A percentile compares a stretch with the other conserved stretches of the same genome.
Conservation (phyloP, 768 basidiomycete species). For the Amanita fuliginea region DNA sequence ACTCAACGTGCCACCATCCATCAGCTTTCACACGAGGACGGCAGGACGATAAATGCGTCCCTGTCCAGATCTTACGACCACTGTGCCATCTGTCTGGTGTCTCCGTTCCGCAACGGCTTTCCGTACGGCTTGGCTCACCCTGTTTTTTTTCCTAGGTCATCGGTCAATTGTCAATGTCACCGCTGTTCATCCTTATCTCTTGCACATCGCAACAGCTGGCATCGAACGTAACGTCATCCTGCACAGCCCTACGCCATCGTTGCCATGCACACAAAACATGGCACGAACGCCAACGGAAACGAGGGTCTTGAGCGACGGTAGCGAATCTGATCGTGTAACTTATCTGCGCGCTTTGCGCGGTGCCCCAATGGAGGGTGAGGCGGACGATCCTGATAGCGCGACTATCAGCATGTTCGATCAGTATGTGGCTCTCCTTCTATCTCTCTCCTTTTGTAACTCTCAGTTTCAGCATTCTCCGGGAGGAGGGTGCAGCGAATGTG, state of each 20-base stretch:
- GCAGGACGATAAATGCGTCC: constrained; percentile 37
- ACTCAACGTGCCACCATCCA: not conserved
- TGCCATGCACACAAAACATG: constrained; percentile 44
- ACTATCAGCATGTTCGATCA: constrained; percentile 64
- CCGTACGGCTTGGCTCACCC: not conserved
- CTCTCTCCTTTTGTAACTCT: not conserved
- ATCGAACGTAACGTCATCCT: constrained; percentile 61
- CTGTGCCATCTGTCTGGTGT: constrained; percentile 48
- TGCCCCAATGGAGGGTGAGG: constrained; percentile 16
- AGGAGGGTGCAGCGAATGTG: constrained; percentile 47
- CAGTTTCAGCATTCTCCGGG: constrained; percentile 39
- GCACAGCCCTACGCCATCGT: constrained; percentile 50
- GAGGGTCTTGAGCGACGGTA: constrained; percentile 28
- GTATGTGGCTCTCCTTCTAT: constrained; percentile 28
- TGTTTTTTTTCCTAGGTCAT: constrained; percentile 38
- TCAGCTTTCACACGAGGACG: constrained; percentile 36
- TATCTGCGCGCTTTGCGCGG: constrained; percentile 26
- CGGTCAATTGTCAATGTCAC: constrained; percentile 68
- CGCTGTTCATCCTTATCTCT: constrained; percentile 60
- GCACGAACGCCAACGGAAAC: constrained; percentile 33
- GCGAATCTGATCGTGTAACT: constrained; percentile 20
- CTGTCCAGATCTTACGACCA: constrained; percentile 53
- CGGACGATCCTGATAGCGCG: constrained; percentile 25
- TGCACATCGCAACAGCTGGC: constrained; percentile 59
- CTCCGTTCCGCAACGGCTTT: not conserved